Conservation (phyloP, 176 grass and related monocot species). For the Ananas comosus region DNA sequence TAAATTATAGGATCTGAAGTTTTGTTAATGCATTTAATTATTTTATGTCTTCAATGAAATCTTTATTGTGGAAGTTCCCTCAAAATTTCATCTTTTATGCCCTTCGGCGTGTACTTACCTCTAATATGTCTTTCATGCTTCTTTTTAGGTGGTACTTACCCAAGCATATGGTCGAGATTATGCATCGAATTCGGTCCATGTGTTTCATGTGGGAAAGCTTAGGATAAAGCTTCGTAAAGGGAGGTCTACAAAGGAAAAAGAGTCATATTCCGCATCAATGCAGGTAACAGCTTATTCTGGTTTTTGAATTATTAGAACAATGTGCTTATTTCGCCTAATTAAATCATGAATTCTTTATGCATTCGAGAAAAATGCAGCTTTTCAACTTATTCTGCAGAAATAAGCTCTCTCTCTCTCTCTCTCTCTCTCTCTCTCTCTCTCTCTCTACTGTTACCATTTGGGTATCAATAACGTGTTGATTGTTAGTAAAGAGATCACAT, state of each 20-base stretch:
- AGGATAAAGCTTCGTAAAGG: conserved; percentile 84
- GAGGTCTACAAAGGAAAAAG: conserved; percentile 80
- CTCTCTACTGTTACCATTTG: too few species aligned
- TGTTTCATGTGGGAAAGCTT: conserved; percentile 73
- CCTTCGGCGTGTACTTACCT: background rate
- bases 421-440: too few species aligned
- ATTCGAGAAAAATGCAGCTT: background rate
- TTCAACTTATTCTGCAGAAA: too few species aligned
- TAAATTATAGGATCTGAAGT: too few species aligned
- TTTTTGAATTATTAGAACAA: background rate
- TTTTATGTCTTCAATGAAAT: too few species aligned
- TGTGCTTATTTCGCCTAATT: background rate
- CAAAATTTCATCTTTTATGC: background rate
- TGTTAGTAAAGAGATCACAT: too few species aligned
- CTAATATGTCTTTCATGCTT: background rate
- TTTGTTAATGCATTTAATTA: too few species aligned
- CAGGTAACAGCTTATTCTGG: conserved; percentile 36
- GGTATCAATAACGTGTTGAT: too few species aligned
- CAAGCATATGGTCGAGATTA: conserved; percentile 83
- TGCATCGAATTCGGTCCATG: conserved; percentile 61
- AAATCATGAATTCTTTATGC: background rate
- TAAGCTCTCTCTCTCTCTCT: too few species aligned
- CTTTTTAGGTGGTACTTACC: conserved; percentile 58
- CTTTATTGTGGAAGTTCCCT: too few species aligned
- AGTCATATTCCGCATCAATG: conserved; percentile 77